Conservation (phyloP, 345 rosid species). For the Eucalyptus pumila region DNA sequence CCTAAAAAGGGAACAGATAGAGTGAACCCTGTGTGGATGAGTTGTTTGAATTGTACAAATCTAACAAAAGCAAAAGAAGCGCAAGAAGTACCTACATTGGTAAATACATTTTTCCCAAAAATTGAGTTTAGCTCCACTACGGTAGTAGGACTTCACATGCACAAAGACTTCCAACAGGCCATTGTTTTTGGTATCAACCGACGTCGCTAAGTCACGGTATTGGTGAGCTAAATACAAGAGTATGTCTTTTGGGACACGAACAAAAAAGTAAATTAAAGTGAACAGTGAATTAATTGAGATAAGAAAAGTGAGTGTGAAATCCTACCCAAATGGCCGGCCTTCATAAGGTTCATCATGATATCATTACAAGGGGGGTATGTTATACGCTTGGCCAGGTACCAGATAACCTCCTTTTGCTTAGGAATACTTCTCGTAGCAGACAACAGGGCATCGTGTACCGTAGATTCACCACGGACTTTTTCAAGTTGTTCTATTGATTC, state of each 20-base stretch:
- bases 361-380: neutral
- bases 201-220: neutral
- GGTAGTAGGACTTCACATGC: neutral
- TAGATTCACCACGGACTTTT: neutral
- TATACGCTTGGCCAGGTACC: neutral
- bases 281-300: neutral
- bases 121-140: neutral
- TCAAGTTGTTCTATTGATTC: neutral
- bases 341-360: neutral
- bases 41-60: neutral
- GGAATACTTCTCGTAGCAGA: neutral
- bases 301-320: neutral
- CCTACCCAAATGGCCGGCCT: neutral
- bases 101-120: neutral
- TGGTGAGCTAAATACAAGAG: neutral
- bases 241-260: neutral
- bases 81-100: neutral
- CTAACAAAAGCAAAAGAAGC: neutral
- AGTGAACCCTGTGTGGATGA: neutral
- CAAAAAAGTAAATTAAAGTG: neutral
- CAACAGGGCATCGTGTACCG: neutral
- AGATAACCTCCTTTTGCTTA: neutral
- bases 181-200: fast-evolving
- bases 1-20: neutral
- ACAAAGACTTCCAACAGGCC: neutral